Evolutionary conservation across 352 stramenopile species (phyloP), one percentile per base, ranked within the genome.

Genomic region (Blastocystis sp.): DNA sequence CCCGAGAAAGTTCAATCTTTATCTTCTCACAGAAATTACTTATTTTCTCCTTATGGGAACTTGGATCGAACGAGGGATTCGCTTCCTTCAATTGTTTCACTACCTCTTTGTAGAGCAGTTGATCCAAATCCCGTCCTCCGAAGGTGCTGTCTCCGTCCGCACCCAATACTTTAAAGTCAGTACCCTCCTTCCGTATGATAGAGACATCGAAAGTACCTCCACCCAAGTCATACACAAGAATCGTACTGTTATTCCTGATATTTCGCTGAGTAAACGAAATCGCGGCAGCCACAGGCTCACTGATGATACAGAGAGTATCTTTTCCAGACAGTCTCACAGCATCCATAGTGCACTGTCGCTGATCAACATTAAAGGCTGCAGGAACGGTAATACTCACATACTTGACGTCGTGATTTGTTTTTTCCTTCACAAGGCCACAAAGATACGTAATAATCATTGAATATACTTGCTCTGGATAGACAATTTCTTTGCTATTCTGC

Each of bases 101-200:
- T 92, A 98, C 98, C 93, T 97, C 97, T 92, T 98, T 98, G 89
- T 98, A 98, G 82, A 99, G 94, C 90, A 94, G 94, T 92, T 98
- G 95, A 89, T 94, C 92, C 76, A 94, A 94, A 89, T 94, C 94
- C 89, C 96, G 92, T 89, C 94, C 94, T 87, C 94, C 94, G 54
- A 96, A 91, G 90, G 96, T 94, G 11, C 94, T 97, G 90, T 97
- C 94, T 55, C 94, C 94, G 45, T 90, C 92, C 8, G 96, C 92
- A n/a, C 93, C 92, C 20, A 61, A 50, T n/a, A 92, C 91, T 68
- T 92, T 91, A 82, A 93, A 92, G 6, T 87, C 84, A 56, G 90
- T 76, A 26, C 90, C 68, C 43, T 91, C 47, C 61, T 92, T 92
- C 5, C 64, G 68, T 55, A 93, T 55, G 34, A 92, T 79, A 0